These are phyloP conservation scores for Tolypocladium pustulatum DNA, from an alignment of 2,329 filamentous ascomycete genomes.

Conservation along the genomic window DNA sequence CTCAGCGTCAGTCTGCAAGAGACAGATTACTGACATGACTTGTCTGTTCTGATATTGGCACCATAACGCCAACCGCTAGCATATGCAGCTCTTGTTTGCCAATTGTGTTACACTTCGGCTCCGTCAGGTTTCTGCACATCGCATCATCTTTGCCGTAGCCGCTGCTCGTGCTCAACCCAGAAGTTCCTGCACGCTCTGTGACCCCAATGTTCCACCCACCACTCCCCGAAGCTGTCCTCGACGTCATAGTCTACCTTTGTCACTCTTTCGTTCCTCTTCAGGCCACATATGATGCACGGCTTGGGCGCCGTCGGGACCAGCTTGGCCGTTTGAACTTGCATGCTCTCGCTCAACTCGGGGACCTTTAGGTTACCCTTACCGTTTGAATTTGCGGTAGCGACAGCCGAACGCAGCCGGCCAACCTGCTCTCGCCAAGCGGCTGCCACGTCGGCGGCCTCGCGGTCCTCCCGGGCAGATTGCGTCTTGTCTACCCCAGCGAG, in stretches of 20 bases:
- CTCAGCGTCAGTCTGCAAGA: neutral
- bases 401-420: slow-evolving; percentile 61
- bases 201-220: slow-evolving; percentile 89
- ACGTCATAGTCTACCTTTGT: slow-evolving; percentile 64
- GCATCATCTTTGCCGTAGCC: slow-evolving; percentile 54
- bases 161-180: slow-evolving; percentile 67
- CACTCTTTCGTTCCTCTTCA: slow-evolving; percentile 80
- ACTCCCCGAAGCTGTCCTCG: slow-evolving; percentile 90
- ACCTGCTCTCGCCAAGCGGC: slow-evolving; percentile 65
- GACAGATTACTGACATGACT: neutral
- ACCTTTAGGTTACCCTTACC: slow-evolving; percentile 44
- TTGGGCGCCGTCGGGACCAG: slow-evolving; percentile 65
- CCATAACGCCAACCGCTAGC: too few relatives aligned
- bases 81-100: neutral
- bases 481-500: slow-evolving; percentile 74
- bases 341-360: slow-evolving; percentile 61
- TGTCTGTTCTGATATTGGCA: neutral
- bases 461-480: slow-evolving; percentile 72
- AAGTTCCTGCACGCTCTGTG: slow-evolving; percentile 73
- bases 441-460: slow-evolving; percentile 71
- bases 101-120: neutral
- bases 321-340: slow-evolving; percentile 58
- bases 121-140: neutral
- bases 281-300: slow-evolving; percentile 73
- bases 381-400: slow-evolving; percentile 54